These are phyloP conservation scores for Suillus occidentalis DNA, from an alignment of 768 basidiomycete genomes.

Conservation along the genomic window DNA sequence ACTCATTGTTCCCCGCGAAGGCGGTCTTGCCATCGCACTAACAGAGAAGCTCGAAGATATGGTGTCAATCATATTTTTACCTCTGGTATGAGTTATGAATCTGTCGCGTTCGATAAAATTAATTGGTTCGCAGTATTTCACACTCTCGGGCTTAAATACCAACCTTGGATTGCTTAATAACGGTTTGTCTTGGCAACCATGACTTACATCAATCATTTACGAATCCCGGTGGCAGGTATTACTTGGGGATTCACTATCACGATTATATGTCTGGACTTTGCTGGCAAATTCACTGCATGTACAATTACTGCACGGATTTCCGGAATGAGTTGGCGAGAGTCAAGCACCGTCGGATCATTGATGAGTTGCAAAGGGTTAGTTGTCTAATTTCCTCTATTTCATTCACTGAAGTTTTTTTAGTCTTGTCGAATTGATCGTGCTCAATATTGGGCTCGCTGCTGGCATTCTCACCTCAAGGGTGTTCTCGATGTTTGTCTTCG, in stretches of 20 bases:
- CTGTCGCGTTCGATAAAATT: background rate
- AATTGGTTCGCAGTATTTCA: slow-evolving; percentile 71
- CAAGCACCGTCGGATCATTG: slow-evolving; percentile 81
- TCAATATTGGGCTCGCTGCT: slow-evolving; percentile 88
- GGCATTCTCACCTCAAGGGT: slow-evolving; percentile 74
- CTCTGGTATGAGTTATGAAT: slow-evolving; percentile 55
- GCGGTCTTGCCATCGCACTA: slow-evolving; percentile 78
- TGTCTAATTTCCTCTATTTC: slow-evolving; percentile 15
- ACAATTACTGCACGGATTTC: slow-evolving; percentile 62
- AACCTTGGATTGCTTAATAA: slow-evolving; percentile 82
- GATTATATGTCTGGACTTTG: slow-evolving; percentile 76
- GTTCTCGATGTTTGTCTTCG: slow-evolving; percentile 95
- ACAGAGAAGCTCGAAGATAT: slow-evolving; percentile 96
- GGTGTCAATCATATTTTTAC: slow-evolving; percentile 87
- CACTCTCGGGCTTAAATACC: slow-evolving; percentile 90
- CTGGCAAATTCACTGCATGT: slow-evolving; percentile 89
- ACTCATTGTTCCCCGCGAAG: slow-evolving; percentile 82
- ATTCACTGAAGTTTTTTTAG: slow-evolving; percentile 34
- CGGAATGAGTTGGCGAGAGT: slow-evolving; percentile 81
- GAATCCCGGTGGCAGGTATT: slow-evolving; percentile 43
- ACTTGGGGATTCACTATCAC: slow-evolving; percentile 89
- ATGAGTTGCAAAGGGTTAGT: slow-evolving; percentile 96
- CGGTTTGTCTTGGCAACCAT: slow-evolving; percentile 39
- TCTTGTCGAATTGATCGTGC: slow-evolving; percentile 91
- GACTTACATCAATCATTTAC: background rate